phyloP scores from a whole-genome alignment of 2,329 filamentous ascomycete species.

The Scopulariopsis brevicaulis region DNA sequence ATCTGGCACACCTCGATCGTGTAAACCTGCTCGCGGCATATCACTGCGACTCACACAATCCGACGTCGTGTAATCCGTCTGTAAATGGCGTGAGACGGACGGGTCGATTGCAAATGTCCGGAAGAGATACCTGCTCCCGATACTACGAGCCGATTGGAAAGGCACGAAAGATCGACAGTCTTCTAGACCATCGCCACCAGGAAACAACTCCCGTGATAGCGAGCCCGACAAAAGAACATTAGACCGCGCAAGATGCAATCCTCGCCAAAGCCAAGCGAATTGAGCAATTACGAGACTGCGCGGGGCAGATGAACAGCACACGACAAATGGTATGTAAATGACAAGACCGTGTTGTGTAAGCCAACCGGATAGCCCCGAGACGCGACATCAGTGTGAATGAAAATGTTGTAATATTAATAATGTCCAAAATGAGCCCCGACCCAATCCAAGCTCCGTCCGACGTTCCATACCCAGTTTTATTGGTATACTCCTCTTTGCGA shows the following conservation, averaged over 20 bases:
- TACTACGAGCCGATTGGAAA: background rate
- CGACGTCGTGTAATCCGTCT: too few relatives aligned
- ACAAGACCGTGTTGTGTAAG: background rate
- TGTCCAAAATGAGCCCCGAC: background rate
- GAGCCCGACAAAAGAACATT: slow-evolving; percentile 1
- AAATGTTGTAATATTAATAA: background rate
- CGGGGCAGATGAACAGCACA: background rate
- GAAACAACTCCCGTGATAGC: background rate
- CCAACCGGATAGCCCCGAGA: background rate
- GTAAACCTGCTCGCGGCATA: background rate
- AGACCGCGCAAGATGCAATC: background rate
- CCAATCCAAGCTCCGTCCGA: background rate
- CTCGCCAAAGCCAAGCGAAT: background rate
- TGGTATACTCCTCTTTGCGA: background rate
- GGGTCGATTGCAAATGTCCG: background rate
- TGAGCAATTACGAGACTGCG: background rate
- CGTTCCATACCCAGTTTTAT: too few relatives aligned
- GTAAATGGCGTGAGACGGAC: background rate
- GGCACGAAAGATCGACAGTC: background rate
- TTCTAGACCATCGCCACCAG: background rate
- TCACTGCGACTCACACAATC: too few relatives aligned
- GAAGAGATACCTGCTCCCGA: background rate
- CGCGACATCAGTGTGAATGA: background rate
- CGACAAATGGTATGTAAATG: background rate
- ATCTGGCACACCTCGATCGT: background rate